Evolutionary conservation across 768 basidiomycete species (phyloP), one percentile per base, ranked within the genome.

Genomic region (Russula brevipes): DNA sequence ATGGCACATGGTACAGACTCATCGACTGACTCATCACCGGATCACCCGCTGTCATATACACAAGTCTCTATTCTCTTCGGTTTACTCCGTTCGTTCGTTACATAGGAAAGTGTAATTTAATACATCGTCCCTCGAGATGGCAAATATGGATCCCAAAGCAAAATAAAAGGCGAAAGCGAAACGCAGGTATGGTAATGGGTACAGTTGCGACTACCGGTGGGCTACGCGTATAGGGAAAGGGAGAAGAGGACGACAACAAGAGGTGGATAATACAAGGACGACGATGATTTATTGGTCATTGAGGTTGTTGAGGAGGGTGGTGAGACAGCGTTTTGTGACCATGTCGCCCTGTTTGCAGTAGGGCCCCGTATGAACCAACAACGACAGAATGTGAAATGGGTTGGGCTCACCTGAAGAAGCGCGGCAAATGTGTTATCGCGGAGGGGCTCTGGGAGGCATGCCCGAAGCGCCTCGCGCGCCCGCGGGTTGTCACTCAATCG

Each of bases 271-370:
- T 64, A 57, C 61, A 60, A 24, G 39, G 60, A 47, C 19, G 44
- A 35, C 44, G 39, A 5, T 31, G 45, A 36, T 49, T 67, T 54
- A 69, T 61, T 66, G 68, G 31, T 91, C 89, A 66, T 86, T 87
- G 67, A 96, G 79, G 74, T 96, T 94, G 75, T 92, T 89, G 63
- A 95, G 81, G 38, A 96, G 81, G 38, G 92, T 94, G 52, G 91
- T 90, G 63, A 96, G 80, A 75, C 93, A 95, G 70, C 93, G 83
- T 78, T 95, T 96, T 33, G 97, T 99, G 68, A 98, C 97, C 87
- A 96, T 93, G 71, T 99, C 97, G 54, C 94, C 94, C 91, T 93
- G 67, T 9, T 19, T 35, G 41, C 51, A 24, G 19, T n/a, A 35
- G 19, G 19, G 39, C 17, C 5, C 47, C 12, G 41, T 3, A 41